phyloP scores from a whole-genome alignment of 306 rosid species.

The Corylus heterophylla region DNA sequence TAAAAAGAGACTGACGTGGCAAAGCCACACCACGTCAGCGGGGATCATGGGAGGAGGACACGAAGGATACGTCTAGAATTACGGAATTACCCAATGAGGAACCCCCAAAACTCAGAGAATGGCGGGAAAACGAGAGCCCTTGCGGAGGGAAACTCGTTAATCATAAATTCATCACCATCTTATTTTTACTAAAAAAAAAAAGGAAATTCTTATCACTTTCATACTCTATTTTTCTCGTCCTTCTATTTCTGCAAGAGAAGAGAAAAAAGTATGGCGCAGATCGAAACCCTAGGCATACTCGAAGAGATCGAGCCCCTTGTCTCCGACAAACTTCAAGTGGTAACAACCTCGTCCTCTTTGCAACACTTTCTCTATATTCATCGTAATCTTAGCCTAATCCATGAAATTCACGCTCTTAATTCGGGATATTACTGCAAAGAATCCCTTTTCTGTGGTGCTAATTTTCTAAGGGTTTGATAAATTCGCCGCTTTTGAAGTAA shows the following conservation, averaged over 20 bases:
- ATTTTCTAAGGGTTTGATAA: conserved; percentile 13
- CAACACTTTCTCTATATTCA: conserved; percentile 1
- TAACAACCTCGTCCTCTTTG: conserved; percentile 16
- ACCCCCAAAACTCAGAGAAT: neutral
- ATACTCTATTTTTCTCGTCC: neutral
- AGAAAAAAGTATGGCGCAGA: conserved; percentile 29
- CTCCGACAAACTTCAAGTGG: conserved; percentile 90
- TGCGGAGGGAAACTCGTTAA: too few relatives aligned
- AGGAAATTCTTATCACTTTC: neutral
- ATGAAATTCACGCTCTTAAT: neutral
- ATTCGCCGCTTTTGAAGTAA: neutral
- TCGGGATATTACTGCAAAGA: neutral
- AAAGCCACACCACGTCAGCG: too few relatives aligned
- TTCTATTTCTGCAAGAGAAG: neutral
- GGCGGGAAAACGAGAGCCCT: neutral
- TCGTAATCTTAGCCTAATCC: neutral
- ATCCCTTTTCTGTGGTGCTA: neutral
- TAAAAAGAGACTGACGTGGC: too few relatives aligned
- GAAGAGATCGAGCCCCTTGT: conserved; percentile 67
- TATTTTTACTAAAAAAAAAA: too few relatives aligned
- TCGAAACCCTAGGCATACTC: conserved; percentile 64
- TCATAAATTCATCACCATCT: too few relatives aligned
- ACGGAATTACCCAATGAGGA: too few relatives aligned
- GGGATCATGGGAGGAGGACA: too few relatives aligned
- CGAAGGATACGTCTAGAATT: too few relatives aligned